A percentile compares a stretch with the other conserved stretches of the same genome.
phyloP scores from a whole-genome alignment of 768 basidiomycete species.

The Lactarius pseudohatsudake region DNA sequence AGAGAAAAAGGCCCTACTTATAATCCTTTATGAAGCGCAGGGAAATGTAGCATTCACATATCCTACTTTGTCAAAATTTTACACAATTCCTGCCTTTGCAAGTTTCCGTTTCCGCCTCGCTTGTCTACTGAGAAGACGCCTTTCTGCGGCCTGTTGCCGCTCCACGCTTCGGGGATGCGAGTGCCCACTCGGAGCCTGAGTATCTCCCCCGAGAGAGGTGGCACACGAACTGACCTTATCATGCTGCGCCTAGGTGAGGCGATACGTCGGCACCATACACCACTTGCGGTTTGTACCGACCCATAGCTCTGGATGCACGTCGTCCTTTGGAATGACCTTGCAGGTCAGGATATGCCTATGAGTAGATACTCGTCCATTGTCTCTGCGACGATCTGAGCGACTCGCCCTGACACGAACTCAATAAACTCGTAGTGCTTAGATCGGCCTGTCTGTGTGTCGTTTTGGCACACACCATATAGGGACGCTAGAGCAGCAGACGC shows the following conservation, averaged over 20 bases:
- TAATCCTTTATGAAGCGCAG: background rate
- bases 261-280: conserved; percentile 69
- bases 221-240: conserved; percentile 64
- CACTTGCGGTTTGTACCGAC: conserved; percentile 93
- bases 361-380: conserved; percentile 99
- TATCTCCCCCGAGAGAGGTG: background rate
- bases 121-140: conserved; percentile 47
- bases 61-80: conserved; percentile 76
- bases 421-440: conserved; percentile 98
- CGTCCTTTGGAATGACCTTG: conserved; percentile 83
- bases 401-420: conserved; percentile 88
- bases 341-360: conserved; percentile 89
- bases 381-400: conserved; percentile 93
- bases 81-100: conserved; percentile 78
- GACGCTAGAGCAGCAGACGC: conserved; percentile 2
- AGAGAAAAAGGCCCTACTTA: background rate
- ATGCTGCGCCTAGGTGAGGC: conserved; percentile 68
- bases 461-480: background rate
- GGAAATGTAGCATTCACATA: conserved; percentile 59
- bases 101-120: conserved; percentile 76
- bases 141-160: no score
- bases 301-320: conserved; percentile 94
- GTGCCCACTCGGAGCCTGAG: background rate
- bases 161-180: no score
- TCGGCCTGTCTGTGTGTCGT: conserved; percentile 67